phyloP scores from a whole-genome alignment of 2,329 filamentous ascomycete species.

The Sclerotinia sclerotiorum region DNA sequence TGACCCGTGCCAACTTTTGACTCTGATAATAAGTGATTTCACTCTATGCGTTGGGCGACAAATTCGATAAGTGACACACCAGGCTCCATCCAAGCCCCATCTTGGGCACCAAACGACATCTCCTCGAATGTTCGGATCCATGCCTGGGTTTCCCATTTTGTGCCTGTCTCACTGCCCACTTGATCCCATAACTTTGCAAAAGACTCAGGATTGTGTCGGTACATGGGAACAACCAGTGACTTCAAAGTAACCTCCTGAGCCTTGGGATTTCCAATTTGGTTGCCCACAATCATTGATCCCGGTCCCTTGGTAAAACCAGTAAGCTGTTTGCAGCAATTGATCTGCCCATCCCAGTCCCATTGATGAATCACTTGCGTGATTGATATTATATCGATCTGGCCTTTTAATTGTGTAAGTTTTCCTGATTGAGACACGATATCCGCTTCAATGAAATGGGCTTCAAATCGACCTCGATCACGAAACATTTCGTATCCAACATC shows the following conservation, averaged over 20 bases:
- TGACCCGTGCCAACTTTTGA: too few species aligned
- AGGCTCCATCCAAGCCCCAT: conserved; percentile 17
- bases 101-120: conserved; percentile 14
- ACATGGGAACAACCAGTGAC: conserved; percentile 16
- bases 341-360: conserved; percentile 44
- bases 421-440: conserved; percentile 34
- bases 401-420: conserved; percentile 41
- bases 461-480: conserved; percentile 39
- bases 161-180: conserved; percentile 23
- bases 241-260: conserved; percentile 13
- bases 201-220: conserved; percentile 19
- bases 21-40: too few species aligned
- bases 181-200: conserved; percentile 24
- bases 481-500: conserved; percentile 44
- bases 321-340: conserved; percentile 22
- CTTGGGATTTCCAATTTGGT: conserved; percentile 20
- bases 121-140: conserved; percentile 16
- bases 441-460: conserved; percentile 40
- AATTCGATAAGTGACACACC: conserved; percentile 18
- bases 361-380: conserved; percentile 47
- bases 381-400: conserved; percentile 45
- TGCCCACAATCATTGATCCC: conserved; percentile 21
- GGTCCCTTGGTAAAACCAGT: conserved; percentile 18
- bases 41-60: too few species aligned
- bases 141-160: conserved; percentile 21